Conservation (phyloP, 352 stramenopile species). For the Phytopythium aichiense region DNA sequence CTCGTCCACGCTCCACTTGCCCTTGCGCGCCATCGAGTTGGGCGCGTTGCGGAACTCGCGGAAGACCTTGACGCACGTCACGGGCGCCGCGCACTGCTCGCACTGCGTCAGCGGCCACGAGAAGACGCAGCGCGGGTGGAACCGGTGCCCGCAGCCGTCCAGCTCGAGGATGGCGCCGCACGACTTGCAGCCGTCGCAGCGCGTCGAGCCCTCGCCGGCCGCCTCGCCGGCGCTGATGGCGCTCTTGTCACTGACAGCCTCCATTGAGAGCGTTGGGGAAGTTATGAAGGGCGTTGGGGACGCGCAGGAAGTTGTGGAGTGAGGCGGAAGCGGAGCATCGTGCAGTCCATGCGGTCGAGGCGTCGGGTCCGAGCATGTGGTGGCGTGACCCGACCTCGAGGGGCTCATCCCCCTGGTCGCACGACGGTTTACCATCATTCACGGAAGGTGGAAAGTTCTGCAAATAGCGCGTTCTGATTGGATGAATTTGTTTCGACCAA, state of each 20-base stretch:
- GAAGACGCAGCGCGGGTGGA: conserved; percentile 77
- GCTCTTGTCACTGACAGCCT: background rate
- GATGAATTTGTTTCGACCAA: conserved; percentile 4
- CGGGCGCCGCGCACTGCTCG: conserved; percentile 48
- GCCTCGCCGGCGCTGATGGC: background rate
- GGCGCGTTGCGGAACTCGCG: conserved; percentile 30
- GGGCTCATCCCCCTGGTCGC: background rate
- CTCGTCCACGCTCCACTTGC: conserved; percentile 73
- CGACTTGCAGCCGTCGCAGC: conserved; percentile 68
- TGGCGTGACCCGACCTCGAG: no score
- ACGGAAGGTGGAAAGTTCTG: conserved; percentile 2
- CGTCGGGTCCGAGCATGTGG: background rate
- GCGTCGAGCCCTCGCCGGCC: conserved; percentile 28
- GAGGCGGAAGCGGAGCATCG: background rate
- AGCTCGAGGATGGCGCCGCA: conserved; percentile 66
- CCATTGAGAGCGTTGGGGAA: background rate
- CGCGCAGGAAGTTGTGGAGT: conserved; percentile 3
- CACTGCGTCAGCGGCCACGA: conserved; percentile 60
- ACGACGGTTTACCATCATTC: conserved; percentile 3
- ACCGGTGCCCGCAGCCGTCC: conserved; percentile 65
- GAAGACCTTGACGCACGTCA: conserved; percentile 44
- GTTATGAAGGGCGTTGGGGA: no score
- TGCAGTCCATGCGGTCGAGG: background rate
- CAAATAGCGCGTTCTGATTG: background rate
- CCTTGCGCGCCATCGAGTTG: conserved; percentile 57